Evolutionary conservation across 2,329 filamentous ascomycete species (phyloP).

Genomic region (Rhexocercosporidium sp.): DNA sequence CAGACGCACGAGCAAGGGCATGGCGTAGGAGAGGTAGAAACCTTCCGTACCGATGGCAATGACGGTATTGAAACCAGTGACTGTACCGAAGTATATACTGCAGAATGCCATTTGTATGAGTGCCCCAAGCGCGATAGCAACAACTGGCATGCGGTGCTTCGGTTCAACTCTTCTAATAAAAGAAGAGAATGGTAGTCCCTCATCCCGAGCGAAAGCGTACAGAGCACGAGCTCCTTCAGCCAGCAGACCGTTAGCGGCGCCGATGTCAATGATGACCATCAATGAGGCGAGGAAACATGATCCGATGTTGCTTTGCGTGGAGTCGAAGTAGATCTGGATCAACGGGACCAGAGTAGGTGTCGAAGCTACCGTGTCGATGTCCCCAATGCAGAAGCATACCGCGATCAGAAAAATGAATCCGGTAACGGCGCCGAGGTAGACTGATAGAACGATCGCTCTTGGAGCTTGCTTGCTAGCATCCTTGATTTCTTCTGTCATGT

Average conservation of each 20-base stretch:
- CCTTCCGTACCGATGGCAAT: constrained; percentile 62
- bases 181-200: constrained; percentile 56
- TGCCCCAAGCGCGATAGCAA: constrained; percentile 53
- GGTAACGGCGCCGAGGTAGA: constrained; percentile 52
- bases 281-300: constrained; percentile 54
- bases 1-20: constrained; percentile 57
- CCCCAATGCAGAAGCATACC: constrained; percentile 57
- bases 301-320: constrained; percentile 49
- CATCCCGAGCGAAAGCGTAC: constrained; percentile 55
- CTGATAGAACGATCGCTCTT: constrained; percentile 52
- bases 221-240: constrained; percentile 46
- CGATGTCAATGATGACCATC: constrained; percentile 48
- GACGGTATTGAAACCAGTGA: constrained; percentile 60
- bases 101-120: constrained; percentile 57
- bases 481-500: constrained; percentile 62
- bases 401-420: constrained; percentile 55
- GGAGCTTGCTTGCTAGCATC: constrained; percentile 57
- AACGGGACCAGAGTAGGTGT: constrained; percentile 53
- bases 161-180: constrained; percentile 52
- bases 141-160: constrained; percentile 53
- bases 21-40: constrained; percentile 63
- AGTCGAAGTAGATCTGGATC: constrained; percentile 56
- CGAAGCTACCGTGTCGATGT: constrained; percentile 49
- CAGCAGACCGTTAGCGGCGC: constrained; percentile 46
- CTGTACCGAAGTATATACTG: constrained; percentile 59